Conservation (phyloP, 2,329 filamentous ascomycete species). For the Rachicladosporium sp. region DNA sequence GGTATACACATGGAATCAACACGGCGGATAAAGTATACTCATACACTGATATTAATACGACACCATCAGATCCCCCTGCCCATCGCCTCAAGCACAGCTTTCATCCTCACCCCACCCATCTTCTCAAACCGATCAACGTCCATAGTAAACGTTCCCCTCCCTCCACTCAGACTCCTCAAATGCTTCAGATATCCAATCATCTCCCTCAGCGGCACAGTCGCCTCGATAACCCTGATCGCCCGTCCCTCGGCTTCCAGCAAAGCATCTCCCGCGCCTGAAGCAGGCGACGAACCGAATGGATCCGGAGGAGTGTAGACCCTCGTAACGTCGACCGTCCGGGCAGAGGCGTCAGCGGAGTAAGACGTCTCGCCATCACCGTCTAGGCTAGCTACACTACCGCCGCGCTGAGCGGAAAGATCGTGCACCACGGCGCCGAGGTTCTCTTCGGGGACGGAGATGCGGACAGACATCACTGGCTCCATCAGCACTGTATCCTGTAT, state of each 20-base stretch:
- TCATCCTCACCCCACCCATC: constrained; percentile 49
- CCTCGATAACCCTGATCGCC: constrained; percentile 51
- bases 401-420: constrained; percentile 61
- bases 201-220: constrained; percentile 83
- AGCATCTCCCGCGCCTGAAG: constrained; percentile 6
- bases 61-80: constrained; percentile 2
- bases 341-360: constrained; percentile 16
- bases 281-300: constrained; percentile 46
- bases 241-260: constrained; percentile 13
- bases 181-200: constrained; percentile 93
- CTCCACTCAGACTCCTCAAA: constrained; percentile 75
- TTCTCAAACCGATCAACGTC: constrained; percentile 58
- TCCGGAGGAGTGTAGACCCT: constrained; percentile 82
- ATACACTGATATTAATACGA: too few relatives aligned
- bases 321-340: constrained; percentile 49
- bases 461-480: constrained; percentile 86
- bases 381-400: constrained; percentile 62
- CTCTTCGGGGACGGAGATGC: constrained; percentile 73
- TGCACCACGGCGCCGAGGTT: constrained; percentile 73
- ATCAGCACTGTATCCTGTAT: constrained; percentile 52
- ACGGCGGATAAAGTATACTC: too few relatives aligned
- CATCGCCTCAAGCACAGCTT: constrained; percentile 36
- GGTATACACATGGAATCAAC: too few relatives aligned
- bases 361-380: constrained; percentile 28
- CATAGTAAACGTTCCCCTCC: constrained; percentile 68